Conservation (phyloP, 1,284 basidiomycete species). For the Meripilus lineatus region DNA sequence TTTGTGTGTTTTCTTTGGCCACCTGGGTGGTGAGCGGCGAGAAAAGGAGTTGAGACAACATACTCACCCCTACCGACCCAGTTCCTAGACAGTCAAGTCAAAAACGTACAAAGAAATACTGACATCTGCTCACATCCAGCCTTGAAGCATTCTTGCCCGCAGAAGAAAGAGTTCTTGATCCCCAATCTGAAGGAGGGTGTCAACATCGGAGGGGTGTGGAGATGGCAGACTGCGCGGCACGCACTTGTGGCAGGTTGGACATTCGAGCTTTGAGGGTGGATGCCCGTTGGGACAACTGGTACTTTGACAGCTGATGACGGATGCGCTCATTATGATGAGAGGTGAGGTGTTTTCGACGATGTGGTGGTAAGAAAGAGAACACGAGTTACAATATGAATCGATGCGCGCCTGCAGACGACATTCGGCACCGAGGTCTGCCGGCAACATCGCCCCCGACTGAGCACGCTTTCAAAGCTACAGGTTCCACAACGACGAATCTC, state of each 20-base stretch:
- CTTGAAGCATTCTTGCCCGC: slow-evolving; percentile 84
- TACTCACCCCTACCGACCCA: slow-evolving; percentile 39
- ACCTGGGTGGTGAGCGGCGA: too few species aligned
- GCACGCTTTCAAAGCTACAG: too few species aligned
- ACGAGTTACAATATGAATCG: slow-evolving; percentile 20
- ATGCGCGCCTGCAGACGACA: not conserved
- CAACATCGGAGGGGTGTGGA: not conserved
- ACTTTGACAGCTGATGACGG: slow-evolving; percentile 59
- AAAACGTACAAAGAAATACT: too few species aligned
- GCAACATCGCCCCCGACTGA: too few species aligned
- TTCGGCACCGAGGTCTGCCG: too few species aligned
- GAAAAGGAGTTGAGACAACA: too few species aligned
- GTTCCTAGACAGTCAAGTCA: too few species aligned
- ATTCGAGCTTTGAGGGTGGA: slow-evolving; percentile 72
- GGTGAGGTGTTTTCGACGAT: not conserved
- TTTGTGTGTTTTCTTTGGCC: slow-evolving; percentile 71
- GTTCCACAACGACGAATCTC: too few species aligned
- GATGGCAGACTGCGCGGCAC: slow-evolving; percentile 20
- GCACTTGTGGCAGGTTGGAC: slow-evolving; percentile 80
- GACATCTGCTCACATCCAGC: slow-evolving; percentile 55
- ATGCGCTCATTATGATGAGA: slow-evolving; percentile 2
- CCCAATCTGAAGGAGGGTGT: slow-evolving; percentile 52
- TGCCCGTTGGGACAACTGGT: slow-evolving; percentile 66
- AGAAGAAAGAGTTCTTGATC: slow-evolving; percentile 79
- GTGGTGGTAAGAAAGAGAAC: slow-evolving; percentile 33